These are phyloP conservation scores for Moniliophthora roreri DNA, from an alignment of 1,284 basidiomycete species.

Conservation along the genomic window DNA sequence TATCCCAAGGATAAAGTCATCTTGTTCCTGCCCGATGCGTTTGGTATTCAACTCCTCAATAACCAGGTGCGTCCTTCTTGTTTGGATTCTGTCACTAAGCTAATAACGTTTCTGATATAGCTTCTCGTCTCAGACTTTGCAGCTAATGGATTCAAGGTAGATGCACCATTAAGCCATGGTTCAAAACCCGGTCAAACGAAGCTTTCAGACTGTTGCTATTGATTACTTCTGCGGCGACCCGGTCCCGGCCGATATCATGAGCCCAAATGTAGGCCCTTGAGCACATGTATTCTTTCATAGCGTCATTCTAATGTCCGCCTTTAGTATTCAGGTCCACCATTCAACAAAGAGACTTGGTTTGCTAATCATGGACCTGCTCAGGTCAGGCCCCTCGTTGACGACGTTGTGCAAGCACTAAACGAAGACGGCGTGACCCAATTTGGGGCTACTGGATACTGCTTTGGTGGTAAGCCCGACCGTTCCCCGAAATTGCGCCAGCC, in stretches of 20 bases:
- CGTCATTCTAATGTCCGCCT: not conserved
- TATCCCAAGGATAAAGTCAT: slow-evolving; percentile 54
- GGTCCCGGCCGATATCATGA: slow-evolving; percentile 38
- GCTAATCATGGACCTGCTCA: slow-evolving; percentile 40
- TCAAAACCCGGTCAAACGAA: slow-evolving; percentile 56
- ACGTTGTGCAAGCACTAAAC: slow-evolving; percentile 56
- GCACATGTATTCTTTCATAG: not conserved
- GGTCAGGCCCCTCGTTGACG: slow-evolving; percentile 58
- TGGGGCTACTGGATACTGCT: slow-evolving; percentile 71
- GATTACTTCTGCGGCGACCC: slow-evolving; percentile 66
- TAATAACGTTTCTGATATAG: slow-evolving; percentile 17
- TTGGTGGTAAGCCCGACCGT: slow-evolving; percentile 66
- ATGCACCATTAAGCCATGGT: slow-evolving; percentile 28
- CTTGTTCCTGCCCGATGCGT: slow-evolving; percentile 50
- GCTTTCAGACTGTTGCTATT: slow-evolving; percentile 42
- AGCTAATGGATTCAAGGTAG: slow-evolving; percentile 46
- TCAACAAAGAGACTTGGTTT: slow-evolving; percentile 52
- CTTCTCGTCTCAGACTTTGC: slow-evolving; percentile 53
- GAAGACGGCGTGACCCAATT: slow-evolving; percentile 56
- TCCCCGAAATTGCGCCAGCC: slow-evolving; percentile 59
- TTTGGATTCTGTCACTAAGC: not conserved
- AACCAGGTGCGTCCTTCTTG: slow-evolving; percentile 6
- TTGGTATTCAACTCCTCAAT: slow-evolving; percentile 31
- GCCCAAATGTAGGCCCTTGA: slow-evolving; percentile 31
- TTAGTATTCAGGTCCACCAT: slow-evolving; percentile 22